A percentile compares a stretch with the other conserved stretches of the same genome.
phyloP scores from a whole-genome alignment of 2,329 filamentous ascomycete species.

The Colletotrichum tofieldiae region DNA sequence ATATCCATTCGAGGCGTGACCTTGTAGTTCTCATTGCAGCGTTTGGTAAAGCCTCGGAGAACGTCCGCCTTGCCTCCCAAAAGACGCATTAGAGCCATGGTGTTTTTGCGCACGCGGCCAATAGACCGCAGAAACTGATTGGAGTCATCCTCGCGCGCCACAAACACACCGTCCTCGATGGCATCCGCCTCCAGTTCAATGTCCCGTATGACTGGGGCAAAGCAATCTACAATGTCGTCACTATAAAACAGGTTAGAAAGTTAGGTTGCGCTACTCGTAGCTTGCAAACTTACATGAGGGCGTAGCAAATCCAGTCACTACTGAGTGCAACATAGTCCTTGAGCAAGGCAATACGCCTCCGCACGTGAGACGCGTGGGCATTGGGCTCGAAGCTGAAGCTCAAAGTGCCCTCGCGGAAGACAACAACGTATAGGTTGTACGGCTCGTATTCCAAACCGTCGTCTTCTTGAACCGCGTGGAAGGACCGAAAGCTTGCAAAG shows the following conservation, averaged over 20 bases:
- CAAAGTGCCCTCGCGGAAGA: constrained; percentile 94
- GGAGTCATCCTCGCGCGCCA: constrained; percentile 91
- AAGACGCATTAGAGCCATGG: constrained; percentile 92
- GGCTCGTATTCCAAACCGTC: constrained; percentile 90
- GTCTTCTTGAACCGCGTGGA: constrained; percentile 84
- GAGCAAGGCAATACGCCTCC: constrained; percentile 90
- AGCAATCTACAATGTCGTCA: constrained; percentile 97
- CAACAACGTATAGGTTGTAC: constrained; percentile 96
- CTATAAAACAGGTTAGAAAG: constrained; percentile 59
- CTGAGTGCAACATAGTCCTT: constrained; percentile 96
- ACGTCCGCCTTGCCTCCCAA: constrained; percentile 98
- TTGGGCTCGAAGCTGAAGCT: constrained; percentile 95
- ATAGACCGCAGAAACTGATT: constrained; percentile 89
- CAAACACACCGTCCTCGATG: constrained; percentile 96
- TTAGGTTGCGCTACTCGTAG: background rate
- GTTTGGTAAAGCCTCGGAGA: constrained; percentile 96
- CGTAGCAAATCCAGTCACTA: constrained; percentile 99
- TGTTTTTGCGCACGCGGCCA: constrained; percentile 92
- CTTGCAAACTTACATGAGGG: constrained; percentile 81
- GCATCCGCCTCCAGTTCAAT: constrained; percentile 91
- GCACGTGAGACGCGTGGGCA: constrained; percentile 88
- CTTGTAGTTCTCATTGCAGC: constrained; percentile 97
- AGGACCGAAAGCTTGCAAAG: constrained; percentile 97
- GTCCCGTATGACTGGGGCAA: constrained; percentile 89
- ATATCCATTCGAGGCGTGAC: constrained; percentile 97